Evolutionary conservation across 352 stramenopile species (phyloP).

Genomic region (Pythium plurisporium): DNA sequence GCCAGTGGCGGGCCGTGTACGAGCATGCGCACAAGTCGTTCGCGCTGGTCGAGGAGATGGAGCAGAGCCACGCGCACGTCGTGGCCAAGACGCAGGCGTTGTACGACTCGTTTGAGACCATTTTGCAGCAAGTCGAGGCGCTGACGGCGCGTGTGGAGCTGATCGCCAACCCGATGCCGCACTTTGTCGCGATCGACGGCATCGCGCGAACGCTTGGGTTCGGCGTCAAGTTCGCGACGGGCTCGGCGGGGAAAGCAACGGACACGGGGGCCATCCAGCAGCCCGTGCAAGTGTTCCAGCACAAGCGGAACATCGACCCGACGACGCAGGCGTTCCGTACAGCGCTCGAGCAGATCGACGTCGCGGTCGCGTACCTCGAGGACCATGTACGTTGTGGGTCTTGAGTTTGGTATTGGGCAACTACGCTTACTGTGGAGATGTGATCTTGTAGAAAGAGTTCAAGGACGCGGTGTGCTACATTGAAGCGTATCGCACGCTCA

Average conservation of each 20-base stretch:
- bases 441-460: conserved; percentile 50
- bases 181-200: conserved; percentile 64
- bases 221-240: conserved; percentile 56
- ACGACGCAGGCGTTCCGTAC: conserved; percentile 55
- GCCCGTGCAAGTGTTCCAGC: conserved; percentile 72
- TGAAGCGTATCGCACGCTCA: conserved; percentile 63
- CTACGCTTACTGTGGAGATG: conserved; percentile 1
- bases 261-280: conserved; percentile 16
- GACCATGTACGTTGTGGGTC: conserved; percentile 38
- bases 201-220: conserved; percentile 59
- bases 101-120: conserved; percentile 73
- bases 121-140: conserved; percentile 31
- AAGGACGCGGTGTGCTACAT: conserved; percentile 69
- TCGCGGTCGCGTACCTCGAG: conserved; percentile 55
- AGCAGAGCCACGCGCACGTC: conserved; percentile 73
- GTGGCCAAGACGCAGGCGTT: conserved; percentile 67
- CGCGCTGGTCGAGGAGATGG: conserved; percentile 73
- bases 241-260: conserved; percentile 3
- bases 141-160: conserved; percentile 56
- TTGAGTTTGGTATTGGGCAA: no score
- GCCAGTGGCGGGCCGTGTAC: conserved; percentile 40
- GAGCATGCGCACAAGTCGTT: conserved; percentile 57
- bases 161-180: conserved; percentile 60
- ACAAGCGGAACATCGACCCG: conserved; percentile 66
- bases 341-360: conserved; percentile 68